Evolutionary conservation across 2,329 filamentous ascomycete genomes (phyloP).

Genomic region (Fusarium clavum): DNA sequence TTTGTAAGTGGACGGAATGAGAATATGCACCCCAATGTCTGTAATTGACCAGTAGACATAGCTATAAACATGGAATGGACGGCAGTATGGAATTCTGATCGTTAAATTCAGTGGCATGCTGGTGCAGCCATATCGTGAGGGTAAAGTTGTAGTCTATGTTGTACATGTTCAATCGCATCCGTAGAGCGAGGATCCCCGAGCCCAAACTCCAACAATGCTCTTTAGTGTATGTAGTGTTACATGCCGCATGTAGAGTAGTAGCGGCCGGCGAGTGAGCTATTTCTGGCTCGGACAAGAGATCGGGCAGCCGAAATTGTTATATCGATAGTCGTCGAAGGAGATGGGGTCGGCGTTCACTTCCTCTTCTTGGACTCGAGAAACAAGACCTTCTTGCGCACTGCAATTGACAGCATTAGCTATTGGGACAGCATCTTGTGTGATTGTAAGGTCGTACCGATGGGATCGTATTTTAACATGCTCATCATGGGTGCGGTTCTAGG

Average conservation of each 20-base stretch:
- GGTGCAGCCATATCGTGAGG: constrained; percentile 22
- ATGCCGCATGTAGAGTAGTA: constrained; percentile 28
- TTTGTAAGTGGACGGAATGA: background rate
- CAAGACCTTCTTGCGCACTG: constrained; percentile 93
- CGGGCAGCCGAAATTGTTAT: constrained; percentile 4
- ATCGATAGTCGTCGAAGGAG: constrained; percentile 28
- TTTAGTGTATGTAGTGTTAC: constrained; percentile 48
- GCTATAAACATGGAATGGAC: background rate
- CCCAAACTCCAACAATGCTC: constrained; percentile 50
- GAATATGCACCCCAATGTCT: constrained; percentile 9
- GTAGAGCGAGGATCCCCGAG: constrained; percentile 30
- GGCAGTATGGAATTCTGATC: background rate
- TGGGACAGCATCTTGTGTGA: background rate
- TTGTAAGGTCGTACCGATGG: constrained; percentile 74
- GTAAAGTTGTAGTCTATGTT: constrained; percentile 35
- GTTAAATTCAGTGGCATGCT: constrained; percentile 12
- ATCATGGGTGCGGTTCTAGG: constrained; percentile 84
- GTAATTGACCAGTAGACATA: constrained; percentile 1
- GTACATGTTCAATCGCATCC: constrained; percentile 45
- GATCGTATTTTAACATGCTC: constrained; percentile 99
- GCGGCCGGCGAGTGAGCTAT: constrained; percentile 5
- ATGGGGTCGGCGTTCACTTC: constrained; percentile 56
- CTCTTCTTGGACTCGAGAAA: constrained; percentile 94
- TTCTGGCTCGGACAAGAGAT: constrained; percentile 22
- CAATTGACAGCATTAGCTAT: constrained; percentile 18